Conservation (phyloP, 768 basidiomycete species). For the Lentinula edodes region DNA sequence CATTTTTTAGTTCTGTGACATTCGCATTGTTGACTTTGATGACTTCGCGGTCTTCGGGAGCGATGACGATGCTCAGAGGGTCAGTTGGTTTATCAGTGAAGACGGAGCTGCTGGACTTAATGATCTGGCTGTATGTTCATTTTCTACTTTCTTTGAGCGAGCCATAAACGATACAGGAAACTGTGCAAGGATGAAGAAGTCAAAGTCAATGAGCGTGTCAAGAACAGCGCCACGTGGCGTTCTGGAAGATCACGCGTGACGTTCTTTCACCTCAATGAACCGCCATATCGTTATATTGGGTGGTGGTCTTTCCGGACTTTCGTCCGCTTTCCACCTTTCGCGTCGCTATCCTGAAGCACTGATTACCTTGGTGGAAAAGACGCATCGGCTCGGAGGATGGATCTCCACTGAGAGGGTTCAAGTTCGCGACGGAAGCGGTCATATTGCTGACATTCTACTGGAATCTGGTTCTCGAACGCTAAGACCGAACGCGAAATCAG, state of each 20-base stretch:
- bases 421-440: constrained; percentile 25
- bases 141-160: constrained; percentile 11
- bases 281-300: constrained; percentile 62
- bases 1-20: constrained; percentile 57
- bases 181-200: neutral
- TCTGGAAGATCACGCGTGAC: neutral
- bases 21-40: constrained; percentile 60
- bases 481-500: constrained; percentile 64
- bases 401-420: constrained; percentile 53
- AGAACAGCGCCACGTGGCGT: neutral
- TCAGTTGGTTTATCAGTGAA: constrained; percentile 44
- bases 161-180: constrained; percentile 7
- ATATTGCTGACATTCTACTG: constrained; percentile 45
- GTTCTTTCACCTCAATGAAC: constrained; percentile 7
- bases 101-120: constrained; percentile 11
- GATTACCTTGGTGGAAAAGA: constrained; percentile 68
- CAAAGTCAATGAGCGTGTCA: neutral
- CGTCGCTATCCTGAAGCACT: constrained; percentile 51
- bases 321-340: constrained; percentile 74
- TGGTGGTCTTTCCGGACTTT: constrained; percentile 77
- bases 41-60: constrained; percentile 41
- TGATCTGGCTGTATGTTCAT: constrained; percentile 4
- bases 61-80: constrained; percentile 43
- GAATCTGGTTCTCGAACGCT: constrained; percentile 89
- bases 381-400: constrained; percentile 80